A percentile compares a stretch with the other conserved stretches of the same genome.
Conservation (phyloP, 148 eudicot genomes). For the Polygonum aviculare region DNA sequence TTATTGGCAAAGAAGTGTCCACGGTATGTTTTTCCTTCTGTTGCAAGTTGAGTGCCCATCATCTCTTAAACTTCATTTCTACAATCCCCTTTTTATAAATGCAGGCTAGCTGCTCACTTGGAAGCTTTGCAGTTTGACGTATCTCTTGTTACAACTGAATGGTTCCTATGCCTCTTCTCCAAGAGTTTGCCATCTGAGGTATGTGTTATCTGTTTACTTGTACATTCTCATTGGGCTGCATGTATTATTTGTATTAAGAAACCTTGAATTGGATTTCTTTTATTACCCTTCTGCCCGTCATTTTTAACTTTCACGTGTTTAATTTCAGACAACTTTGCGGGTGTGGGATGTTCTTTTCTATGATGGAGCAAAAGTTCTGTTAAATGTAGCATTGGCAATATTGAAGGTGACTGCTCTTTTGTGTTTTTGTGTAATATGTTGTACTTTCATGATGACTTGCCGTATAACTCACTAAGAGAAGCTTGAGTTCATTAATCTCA, state of each 20-base stretch:
- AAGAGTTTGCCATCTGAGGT: conserved; percentile 99
- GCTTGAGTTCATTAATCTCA: not conserved
- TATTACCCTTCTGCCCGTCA: not conserved
- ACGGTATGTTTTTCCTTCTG: conserved; percentile 27
- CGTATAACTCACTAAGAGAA: not conserved
- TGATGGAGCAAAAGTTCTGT: conserved; percentile 84
- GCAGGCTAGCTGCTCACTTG: conserved; percentile 88
- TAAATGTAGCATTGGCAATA: conserved; percentile 84
- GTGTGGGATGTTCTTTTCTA: conserved; percentile 97
- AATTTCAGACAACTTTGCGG: conserved; percentile 78
- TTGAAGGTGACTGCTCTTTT: conserved; percentile 52
- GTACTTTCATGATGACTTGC: not conserved
- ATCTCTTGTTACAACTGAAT: conserved; percentile 91
- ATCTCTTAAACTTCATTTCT: not conserved
- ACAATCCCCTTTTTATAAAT: conserved; percentile 9
- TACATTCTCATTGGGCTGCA: not conserved
- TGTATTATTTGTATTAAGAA: not conserved
- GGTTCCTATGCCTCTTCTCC: conserved; percentile 95
- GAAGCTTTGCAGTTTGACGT: conserved; percentile 84
- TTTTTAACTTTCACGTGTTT: conserved; percentile 8
- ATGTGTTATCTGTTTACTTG: not conserved
- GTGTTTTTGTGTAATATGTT: not conserved
- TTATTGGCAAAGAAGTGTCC: conserved; percentile 75
- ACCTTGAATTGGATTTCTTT: not conserved
- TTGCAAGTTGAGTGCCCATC: not conserved